Evolutionary conservation across 345 rosid genomes (phyloP), one percentile per base, ranked within the genome.

Genomic region (Eucalyptus regnans): DNA sequence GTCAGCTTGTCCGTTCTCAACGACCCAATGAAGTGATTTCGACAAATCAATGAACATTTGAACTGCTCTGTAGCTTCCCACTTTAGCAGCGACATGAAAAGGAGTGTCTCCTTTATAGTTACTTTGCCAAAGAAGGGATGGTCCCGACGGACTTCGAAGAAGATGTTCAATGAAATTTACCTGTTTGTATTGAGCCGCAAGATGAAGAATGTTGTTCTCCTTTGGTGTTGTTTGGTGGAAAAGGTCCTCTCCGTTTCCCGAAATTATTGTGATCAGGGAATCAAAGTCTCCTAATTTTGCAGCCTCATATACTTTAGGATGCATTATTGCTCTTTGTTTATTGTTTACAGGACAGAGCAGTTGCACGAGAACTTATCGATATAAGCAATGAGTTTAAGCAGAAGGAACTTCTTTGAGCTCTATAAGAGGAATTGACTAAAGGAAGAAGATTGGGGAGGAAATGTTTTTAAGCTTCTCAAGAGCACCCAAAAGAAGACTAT

Each of bases 1-100:
- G 6, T 50, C 17, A 50, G 1, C 33, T 62, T 29, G 33, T 12
- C 33, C 33, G 4, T 62, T 27, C 1, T 62, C 33, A 29, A 62
- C 33, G 1, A 62, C 68, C 17, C 33, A 27, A 27, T 27, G 8
- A 6, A 62, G 31, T 29, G 17, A 62, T 62, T 62, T 62, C 16
- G 1, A 4, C 16, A 29, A 7, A 62, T 29, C 8, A 29, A 2
- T 27, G 33, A 62, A 62, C 4, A 12, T 4, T 62, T 4, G 17
- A 62, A 62, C 17, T 4, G 9, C 16, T 27, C 2, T 0, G 3
- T 0, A 62, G 4, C 16, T 62, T 29, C 68, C 33, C 8, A 27
- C 33, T 62, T 27, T 62, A 6, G 68, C 68, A 62, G 68, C 68
- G 2, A 62, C 2, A 13, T 62, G 33, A 3, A 62, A 8, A 17